phyloP scores from a whole-genome alignment of 202 grass and related monocot genomes.

The Brachypodium distachyon region DNA sequence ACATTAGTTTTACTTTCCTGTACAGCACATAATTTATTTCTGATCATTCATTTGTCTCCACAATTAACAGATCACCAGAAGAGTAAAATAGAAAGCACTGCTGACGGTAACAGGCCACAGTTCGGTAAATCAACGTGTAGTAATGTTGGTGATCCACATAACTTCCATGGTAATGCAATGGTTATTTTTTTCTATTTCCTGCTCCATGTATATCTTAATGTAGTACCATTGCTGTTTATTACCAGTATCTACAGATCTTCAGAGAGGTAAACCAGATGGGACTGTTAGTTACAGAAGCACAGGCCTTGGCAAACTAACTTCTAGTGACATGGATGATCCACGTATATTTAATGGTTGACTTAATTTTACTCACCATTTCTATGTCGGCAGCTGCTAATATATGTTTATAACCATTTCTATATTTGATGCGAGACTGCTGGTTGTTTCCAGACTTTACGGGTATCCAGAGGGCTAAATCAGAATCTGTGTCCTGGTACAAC shows the following conservation, averaged over 20 bases:
- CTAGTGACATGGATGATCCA: not conserved
- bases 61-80: constrained; percentile 25
- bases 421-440: not conserved
- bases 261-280: not conserved
- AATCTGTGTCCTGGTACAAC: not conserved
- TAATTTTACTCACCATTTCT: constrained; percentile 13
- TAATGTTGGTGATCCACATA: constrained; percentile 25
- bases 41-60: constrained; percentile 5
- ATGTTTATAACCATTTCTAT: not conserved
- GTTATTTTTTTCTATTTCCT: constrained; percentile 5
- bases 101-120: constrained; percentile 5
- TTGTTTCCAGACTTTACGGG: constrained; percentile 21
- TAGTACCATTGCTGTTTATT: not conserved
- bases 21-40: not conserved
- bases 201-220: not conserved
- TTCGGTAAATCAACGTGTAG: constrained; percentile 21
- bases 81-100: not conserved
- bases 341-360: not conserved
- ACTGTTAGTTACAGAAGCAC: not conserved
- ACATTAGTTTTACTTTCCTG: not conserved
- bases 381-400: not conserved
- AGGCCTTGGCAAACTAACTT: not conserved
- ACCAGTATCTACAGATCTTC: not conserved
- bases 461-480: not conserved
- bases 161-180: constrained; percentile 20